These are phyloP conservation scores for Suillus plorans DNA, from an alignment of 768 basidiomycete species.

Conservation along the genomic window DNA sequence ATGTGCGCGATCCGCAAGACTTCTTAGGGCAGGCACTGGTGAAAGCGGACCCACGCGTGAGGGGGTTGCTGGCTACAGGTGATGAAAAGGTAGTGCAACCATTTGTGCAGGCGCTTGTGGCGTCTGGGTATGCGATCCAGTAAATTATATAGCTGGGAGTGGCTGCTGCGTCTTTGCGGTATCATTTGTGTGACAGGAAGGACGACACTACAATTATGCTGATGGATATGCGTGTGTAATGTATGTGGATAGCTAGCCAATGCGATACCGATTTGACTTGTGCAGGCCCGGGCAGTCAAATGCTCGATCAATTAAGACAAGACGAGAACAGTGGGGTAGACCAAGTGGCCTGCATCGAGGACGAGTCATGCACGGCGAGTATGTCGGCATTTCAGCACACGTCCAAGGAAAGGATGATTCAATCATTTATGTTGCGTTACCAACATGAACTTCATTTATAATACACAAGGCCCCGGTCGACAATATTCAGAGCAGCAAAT, in stretches of 20 bases:
- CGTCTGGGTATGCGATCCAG: conserved; percentile 29
- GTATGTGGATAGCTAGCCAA: neutral
- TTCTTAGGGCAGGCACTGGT: conserved; percentile 48
- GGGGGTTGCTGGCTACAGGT: conserved; percentile 20
- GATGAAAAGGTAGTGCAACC: conserved; percentile 20
- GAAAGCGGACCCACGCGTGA: conserved; percentile 15
- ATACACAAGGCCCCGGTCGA: too few relatives aligned
- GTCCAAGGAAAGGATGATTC: too few relatives aligned
- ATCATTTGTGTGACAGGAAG: neutral
- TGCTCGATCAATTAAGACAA: too few relatives aligned
- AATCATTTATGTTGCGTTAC: too few relatives aligned
- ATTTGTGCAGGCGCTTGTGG: conserved; percentile 33
- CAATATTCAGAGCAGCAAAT: too few relatives aligned
- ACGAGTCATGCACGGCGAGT: too few relatives aligned
- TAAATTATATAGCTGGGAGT: conserved; percentile 3
- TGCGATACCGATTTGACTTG: neutral
- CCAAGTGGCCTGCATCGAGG: too few relatives aligned
- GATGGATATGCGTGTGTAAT: neutral
- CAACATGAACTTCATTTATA: too few relatives aligned
- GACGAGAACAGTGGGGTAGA: too few relatives aligned
- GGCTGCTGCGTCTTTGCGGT: neutral
- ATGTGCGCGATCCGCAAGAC: conserved; percentile 55
- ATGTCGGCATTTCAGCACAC: too few relatives aligned
- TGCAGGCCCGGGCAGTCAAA: neutral
- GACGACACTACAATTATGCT: neutral